Conservation (phyloP, 306 rosid genomes). For the Alnus rubra region DNA sequence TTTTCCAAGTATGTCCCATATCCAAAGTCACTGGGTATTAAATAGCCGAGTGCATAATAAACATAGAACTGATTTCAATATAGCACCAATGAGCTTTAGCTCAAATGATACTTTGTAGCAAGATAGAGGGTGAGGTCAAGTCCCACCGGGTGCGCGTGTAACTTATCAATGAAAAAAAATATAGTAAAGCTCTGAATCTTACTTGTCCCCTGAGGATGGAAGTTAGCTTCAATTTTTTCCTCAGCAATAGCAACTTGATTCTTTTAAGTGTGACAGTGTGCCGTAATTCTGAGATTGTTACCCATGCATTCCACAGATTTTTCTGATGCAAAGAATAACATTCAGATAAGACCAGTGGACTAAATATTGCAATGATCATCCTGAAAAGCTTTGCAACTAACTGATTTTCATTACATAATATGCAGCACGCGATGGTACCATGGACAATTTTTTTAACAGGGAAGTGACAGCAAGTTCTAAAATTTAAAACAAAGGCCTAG, state of each 20-base stretch:
- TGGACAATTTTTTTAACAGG: neutral
- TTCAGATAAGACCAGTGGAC: slow-evolving; percentile 27
- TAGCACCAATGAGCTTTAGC: too few species aligned
- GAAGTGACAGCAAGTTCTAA: neutral
- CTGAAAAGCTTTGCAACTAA: neutral
- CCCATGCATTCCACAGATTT: slow-evolving; percentile 98
- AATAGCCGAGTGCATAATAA: slow-evolving; percentile 26
- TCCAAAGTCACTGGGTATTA: neutral
- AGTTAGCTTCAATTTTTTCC: slow-evolving; percentile 92
- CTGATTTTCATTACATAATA: slow-evolving; percentile 13
- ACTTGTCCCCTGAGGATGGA: slow-evolving; percentile 94
- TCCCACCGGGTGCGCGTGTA: too few species aligned
- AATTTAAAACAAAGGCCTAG: neutral
- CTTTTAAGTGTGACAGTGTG: slow-evolving; percentile 95
- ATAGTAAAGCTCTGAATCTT: slow-evolving; percentile 42
- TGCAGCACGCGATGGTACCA: neutral
- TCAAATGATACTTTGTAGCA: too few species aligned
- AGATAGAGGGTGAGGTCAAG: too few species aligned
- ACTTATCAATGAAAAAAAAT: too few species aligned
- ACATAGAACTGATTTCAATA: slow-evolving; percentile 27
- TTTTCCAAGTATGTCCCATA: slow-evolving; percentile 17
- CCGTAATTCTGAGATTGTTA: slow-evolving; percentile 89
- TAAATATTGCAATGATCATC: slow-evolving; percentile 25
- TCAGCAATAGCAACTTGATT: slow-evolving; percentile 86
- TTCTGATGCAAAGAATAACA: slow-evolving; percentile 60